These are phyloP conservation scores for Pseudopyricularia cyperi DNA, from an alignment of 2,329 filamentous ascomycete genomes.

Conservation along the genomic window DNA sequence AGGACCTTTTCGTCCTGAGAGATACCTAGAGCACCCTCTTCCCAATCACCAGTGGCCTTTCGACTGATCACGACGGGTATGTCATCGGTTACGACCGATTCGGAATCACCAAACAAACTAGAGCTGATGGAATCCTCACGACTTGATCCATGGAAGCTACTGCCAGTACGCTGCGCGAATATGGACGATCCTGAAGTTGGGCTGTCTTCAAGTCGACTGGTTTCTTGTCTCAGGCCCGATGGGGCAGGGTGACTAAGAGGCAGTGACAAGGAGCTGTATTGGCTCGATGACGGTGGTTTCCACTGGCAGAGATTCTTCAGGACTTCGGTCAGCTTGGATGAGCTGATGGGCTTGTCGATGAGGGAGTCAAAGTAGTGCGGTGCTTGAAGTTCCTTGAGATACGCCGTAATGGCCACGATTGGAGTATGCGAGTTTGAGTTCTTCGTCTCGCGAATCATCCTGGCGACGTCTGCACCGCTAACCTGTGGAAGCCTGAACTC, in stretches of 20 bases:
- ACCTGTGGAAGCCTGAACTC: conserved; percentile 93
- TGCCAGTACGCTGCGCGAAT: conserved; percentile 56
- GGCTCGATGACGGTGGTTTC: conserved; percentile 57
- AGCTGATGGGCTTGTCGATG: conserved; percentile 92
- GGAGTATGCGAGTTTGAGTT: conserved; percentile 91
- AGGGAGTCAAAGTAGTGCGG: conserved; percentile 92
- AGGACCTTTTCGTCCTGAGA: conserved; percentile 42
- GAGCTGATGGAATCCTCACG: conserved; percentile 82
- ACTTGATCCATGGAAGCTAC: conserved; percentile 67
- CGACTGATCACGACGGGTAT: conserved; percentile 62
- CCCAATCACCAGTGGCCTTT: conserved; percentile 66
- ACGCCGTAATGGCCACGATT: conserved; percentile 92
- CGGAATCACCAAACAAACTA: conserved; percentile 76
- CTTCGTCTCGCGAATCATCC: conserved; percentile 95
- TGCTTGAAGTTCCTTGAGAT: conserved; percentile 91
- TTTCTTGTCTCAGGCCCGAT: conserved; percentile 53
- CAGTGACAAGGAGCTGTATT: conserved; percentile 22
- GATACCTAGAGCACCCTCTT: conserved; percentile 67
- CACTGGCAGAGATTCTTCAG: conserved; percentile 82
- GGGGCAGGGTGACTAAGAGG: conserved; percentile 46
- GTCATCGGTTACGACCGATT: conserved; percentile 67
- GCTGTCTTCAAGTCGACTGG: conserved; percentile 58
- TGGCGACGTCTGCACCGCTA: conserved; percentile 86
- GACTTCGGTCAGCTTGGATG: conserved; percentile 80
- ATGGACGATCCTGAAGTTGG: conserved; percentile 67